Conservation (phyloP, 805 yeast species). For the Grigorovia yakushimaensis region DNA sequence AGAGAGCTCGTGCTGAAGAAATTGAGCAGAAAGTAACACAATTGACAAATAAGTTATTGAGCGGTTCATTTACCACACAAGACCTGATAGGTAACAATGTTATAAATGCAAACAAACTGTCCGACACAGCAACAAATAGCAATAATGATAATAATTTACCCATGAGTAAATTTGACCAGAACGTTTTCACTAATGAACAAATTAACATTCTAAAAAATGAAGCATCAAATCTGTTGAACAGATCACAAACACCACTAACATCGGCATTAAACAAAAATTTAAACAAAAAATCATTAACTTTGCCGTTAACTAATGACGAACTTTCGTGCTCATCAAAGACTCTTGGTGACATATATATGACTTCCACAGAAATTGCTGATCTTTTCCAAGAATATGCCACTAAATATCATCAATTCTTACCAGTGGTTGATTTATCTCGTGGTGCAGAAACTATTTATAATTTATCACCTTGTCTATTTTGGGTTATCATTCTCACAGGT, state of each 20-base stretch:
- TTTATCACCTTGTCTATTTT: slow-evolving; percentile 79
- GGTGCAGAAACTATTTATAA: slow-evolving; percentile 78
- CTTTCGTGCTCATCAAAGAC: slow-evolving; percentile 50
- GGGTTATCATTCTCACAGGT: slow-evolving; percentile 90
- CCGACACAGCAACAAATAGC: too few relatives aligned
- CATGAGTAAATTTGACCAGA: neutral
- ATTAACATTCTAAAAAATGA: slow-evolving; percentile 1
- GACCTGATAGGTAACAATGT: neutral
- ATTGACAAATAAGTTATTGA: slow-evolving; percentile 44
- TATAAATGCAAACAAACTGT: neutral
- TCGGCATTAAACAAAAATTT: neutral
- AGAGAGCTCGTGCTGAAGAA: slow-evolving; percentile 74
- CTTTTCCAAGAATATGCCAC: slow-evolving; percentile 59
- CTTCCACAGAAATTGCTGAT: slow-evolving; percentile 48
- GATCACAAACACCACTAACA: slow-evolving; percentile 1
- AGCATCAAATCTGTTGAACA: neutral
- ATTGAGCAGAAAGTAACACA: slow-evolving; percentile 72
- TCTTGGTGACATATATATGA: slow-evolving; percentile 56
- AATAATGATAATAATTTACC: neutral
- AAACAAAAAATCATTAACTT: slow-evolving; percentile 28
- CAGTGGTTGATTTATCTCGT: slow-evolving; percentile 70
- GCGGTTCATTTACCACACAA: slow-evolving; percentile 2
- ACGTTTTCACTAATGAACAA: slow-evolving; percentile 2
- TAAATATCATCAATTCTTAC: slow-evolving; percentile 78
- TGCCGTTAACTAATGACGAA: slow-evolving; percentile 19